These are phyloP conservation scores for Aspergillus ellipticus DNA, from an alignment of 495 filamentous ascomycete genomes.

Conservation along the genomic window DNA sequence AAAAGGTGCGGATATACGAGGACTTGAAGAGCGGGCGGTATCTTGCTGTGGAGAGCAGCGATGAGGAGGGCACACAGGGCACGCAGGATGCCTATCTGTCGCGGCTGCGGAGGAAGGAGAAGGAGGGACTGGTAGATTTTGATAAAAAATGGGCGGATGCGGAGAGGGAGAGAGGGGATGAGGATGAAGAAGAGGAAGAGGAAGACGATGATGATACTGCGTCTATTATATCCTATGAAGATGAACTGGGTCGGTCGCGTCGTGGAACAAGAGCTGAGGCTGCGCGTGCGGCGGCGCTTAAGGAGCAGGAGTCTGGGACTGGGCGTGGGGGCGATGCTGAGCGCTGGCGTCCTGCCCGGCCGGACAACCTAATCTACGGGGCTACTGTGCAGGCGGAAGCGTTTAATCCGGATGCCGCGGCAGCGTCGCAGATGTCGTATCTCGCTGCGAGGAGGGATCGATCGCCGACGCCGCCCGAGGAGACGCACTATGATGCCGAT, in stretches of 20 bases:
- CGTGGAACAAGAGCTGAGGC: slow-evolving; percentile 62
- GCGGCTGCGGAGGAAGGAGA: slow-evolving; percentile 36
- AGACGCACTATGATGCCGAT: slow-evolving; percentile 78
- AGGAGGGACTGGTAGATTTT: slow-evolving; percentile 76
- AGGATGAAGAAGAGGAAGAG: slow-evolving; percentile 28
- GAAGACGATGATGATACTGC: slow-evolving; percentile 44
- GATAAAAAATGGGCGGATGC: slow-evolving; percentile 87
- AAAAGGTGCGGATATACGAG: slow-evolving; percentile 81
- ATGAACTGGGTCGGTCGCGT: slow-evolving; percentile 83
- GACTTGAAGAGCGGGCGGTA: slow-evolving; percentile 74
- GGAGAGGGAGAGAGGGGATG: slow-evolving; percentile 38
- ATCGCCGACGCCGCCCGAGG: slow-evolving; percentile 69
- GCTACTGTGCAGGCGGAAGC: slow-evolving; percentile 76
- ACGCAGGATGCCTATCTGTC: slow-evolving; percentile 25
- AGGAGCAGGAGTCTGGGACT: slow-evolving; percentile 29
- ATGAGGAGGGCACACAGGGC: slow-evolving; percentile 50
- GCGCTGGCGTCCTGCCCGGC: slow-evolving; percentile 57
- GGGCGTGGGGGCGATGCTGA: slow-evolving; percentile 38
- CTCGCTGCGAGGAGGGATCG: slow-evolving; percentile 72
- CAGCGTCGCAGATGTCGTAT: slow-evolving; percentile 61
- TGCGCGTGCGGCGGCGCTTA: slow-evolving; percentile 50
- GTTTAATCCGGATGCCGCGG: slow-evolving; percentile 64
- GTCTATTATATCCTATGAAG: slow-evolving; percentile 74
- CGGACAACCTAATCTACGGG: slow-evolving; percentile 74
- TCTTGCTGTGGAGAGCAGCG: slow-evolving; percentile 31